phyloP scores from a whole-genome alignment of 1,139 yeast genomes.

The Meyerozyma athensensis region DNA sequence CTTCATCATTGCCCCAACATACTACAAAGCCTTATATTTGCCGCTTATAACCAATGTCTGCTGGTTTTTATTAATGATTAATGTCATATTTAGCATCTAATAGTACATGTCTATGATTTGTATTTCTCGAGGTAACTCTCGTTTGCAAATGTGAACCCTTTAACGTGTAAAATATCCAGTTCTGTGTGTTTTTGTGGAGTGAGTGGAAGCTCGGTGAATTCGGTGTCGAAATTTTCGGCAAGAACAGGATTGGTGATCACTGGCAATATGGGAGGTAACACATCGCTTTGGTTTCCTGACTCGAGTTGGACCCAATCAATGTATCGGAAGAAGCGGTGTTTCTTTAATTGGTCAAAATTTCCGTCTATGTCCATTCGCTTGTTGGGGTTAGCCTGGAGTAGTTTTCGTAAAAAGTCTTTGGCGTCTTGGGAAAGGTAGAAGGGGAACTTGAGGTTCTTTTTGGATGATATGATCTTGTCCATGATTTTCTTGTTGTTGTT shows the following conservation, averaged over 20 bases:
- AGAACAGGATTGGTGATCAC: conserved; percentile 76
- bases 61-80: neutral
- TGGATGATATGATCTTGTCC: conserved; percentile 64
- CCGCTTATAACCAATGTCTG: neutral
- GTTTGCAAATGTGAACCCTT: conserved; percentile 15
- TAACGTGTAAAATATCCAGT: conserved; percentile 12
- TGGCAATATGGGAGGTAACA: conserved; percentile 79
- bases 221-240: conserved; percentile 89
- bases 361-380: conserved; percentile 71
- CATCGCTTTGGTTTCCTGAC: conserved; percentile 19
- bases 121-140: conserved; percentile 9
- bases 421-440: conserved; percentile 80
- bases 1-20: neutral
- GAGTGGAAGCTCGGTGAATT: conserved; percentile 74
- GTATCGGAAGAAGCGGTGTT: conserved; percentile 75
- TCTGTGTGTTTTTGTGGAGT: conserved; percentile 29
- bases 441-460: conserved; percentile 72
- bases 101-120: conserved; percentile 1
- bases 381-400: conserved; percentile 68
- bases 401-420: conserved; percentile 69
- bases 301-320: conserved; percentile 73
- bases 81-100: conserved; percentile 1
- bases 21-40: neutral
- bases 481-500: conserved; percentile 75
- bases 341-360: conserved; percentile 46